Evolutionary conservation across 306 rosid genomes (phyloP), one percentile per base, ranked within the genome.

Genomic region (Crataegus laevigata): DNA sequence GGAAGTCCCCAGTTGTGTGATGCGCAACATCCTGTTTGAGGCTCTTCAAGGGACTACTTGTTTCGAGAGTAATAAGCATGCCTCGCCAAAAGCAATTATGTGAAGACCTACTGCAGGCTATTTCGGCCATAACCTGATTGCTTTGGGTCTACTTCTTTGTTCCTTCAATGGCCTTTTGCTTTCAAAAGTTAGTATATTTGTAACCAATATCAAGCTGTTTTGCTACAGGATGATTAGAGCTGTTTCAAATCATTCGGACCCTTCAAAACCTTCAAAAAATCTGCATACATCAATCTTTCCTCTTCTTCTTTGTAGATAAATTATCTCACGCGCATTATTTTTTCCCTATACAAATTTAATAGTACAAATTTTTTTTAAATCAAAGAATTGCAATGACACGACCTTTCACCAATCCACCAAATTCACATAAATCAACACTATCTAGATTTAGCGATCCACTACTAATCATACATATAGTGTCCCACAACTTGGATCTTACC

Each of bases 11-110:
- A 12, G 84, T 69, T 24, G 92, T 81, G 75, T 86, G 90, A 82
- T 86, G 47, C 21, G 92, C 92, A 34, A 86, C 83, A 77, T 88
- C 92, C 74, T n/a, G n/a, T n/a, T n/a, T n/a, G n/a, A n/a, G n/a
- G n/a, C n/a, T 88, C 92, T 79, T 86, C 87, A 4, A 86, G 85
- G 75, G 92, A 86, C 75, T 73, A 84, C 81, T 86, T 88, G 47
- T 75, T 80, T 73, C 87, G 87, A 64, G 62, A 47, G 47, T 88
- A 89, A 52, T 88, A 88, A 15, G 85, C 86, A 81, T 85, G 82
- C 82, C 82, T 85, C 21, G 68, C 87, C 28, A 18, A 22, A 79
- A 82, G 87, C 9, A 88, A 82, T 21, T 76, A 25, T 57, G 78
- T 45, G 88, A 70, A 52, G 88, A 66, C 73, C 88, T 78, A 62